These are phyloP conservation scores for Zymoseptoria crescenta DNA, from an alignment of 2,329 filamentous ascomycete genomes.

Conservation along the genomic window DNA sequence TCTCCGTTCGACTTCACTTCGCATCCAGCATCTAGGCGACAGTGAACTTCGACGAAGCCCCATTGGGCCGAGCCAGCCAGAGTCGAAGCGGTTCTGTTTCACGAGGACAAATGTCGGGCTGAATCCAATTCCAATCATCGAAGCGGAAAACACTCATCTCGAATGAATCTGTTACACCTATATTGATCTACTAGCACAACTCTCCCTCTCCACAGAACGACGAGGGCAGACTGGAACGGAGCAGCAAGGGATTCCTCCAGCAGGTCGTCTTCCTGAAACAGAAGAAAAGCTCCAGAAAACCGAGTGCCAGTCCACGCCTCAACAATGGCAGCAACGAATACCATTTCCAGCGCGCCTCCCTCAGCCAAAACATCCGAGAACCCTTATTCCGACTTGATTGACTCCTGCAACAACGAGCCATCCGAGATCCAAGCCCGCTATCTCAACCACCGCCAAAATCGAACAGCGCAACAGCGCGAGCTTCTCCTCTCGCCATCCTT, in stretches of 20 bases:
- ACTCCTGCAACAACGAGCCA: slow-evolving; percentile 56
- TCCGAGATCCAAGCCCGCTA: slow-evolving; percentile 64
- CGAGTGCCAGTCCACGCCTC: too few relatives aligned
- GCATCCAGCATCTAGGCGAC: not conserved
- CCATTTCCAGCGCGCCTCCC: slow-evolving; percentile 24
- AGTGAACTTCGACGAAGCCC: not conserved
- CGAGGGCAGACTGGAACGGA: not conserved
- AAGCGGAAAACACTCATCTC: too few relatives aligned
- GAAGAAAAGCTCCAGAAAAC: not conserved
- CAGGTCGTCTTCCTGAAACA: too few relatives aligned
- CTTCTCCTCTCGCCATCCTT: slow-evolving; percentile 66
- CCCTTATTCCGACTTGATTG: slow-evolving; percentile 67
- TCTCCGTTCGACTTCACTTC: not conserved
- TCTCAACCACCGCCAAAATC: slow-evolving; percentile 60
- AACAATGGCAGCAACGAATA: slow-evolving; percentile 30
- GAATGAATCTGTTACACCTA: not conserved
- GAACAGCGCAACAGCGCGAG: slow-evolving; percentile 67
- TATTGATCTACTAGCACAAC: slow-evolving; percentile 3
- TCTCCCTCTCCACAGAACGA: slow-evolving; percentile 9
- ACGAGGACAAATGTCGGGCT: too few relatives aligned
- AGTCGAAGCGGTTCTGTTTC: too few relatives aligned
- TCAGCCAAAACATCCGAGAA: slow-evolving; percentile 46
- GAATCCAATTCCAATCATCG: too few relatives aligned
- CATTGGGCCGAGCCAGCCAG: too few relatives aligned
- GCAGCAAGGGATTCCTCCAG: too few relatives aligned